Base-by-base conservation (phyloP, 73 alveolate genomes). In the Strombidium stylifer region DNA sequence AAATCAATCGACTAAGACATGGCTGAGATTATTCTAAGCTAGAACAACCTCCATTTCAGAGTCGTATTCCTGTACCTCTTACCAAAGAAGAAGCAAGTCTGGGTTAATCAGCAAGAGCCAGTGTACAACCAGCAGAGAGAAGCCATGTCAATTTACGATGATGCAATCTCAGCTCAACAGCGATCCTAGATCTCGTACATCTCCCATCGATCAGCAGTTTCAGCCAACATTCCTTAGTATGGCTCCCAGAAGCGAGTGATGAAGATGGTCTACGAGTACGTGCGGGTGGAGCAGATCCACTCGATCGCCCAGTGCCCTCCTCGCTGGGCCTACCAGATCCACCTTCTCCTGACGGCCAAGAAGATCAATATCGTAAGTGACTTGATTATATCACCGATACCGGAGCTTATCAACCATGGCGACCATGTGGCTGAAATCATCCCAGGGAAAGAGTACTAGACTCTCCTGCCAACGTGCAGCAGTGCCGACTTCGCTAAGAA, bases 321-420 rank as follows among this genome's bases (percentile, higher is more conserved):
- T 4, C 31, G 82, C 34, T 69, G 82, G 82, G 36, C 72, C 64
- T 42, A 32, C 30, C 82, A 71, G 2, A 35, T 69, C 2, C 53
- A 60, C 3, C 40, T 52, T 2, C 16, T 53, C 3, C 32, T 53
- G 65, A 24, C 26, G 27, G 34, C 3, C 24, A 69, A 24, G 53
- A 61, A 69, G 68, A 20, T 32, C 16, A 11, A 57, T 14, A 16
- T 34, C 8, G 19, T 5, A 10, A 52, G 26, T 24, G 8, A 16
- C 14, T 34, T 14, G 30, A 32, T 20, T 14, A 28, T 12, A 35
- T 32, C 37, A 15, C 25, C 10, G 32, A 30, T 53, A 52, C 54
- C 30, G 49, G 5, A 1, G 37, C 45, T 24, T 39, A 52, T 53
- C 52, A 32, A 14, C 32, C 51, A 0, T 11, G 19, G 24, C 34